phyloP scores from a whole-genome alignment of 192 early-diverging fungal genomes.

The Coemansia biformis region DNA sequence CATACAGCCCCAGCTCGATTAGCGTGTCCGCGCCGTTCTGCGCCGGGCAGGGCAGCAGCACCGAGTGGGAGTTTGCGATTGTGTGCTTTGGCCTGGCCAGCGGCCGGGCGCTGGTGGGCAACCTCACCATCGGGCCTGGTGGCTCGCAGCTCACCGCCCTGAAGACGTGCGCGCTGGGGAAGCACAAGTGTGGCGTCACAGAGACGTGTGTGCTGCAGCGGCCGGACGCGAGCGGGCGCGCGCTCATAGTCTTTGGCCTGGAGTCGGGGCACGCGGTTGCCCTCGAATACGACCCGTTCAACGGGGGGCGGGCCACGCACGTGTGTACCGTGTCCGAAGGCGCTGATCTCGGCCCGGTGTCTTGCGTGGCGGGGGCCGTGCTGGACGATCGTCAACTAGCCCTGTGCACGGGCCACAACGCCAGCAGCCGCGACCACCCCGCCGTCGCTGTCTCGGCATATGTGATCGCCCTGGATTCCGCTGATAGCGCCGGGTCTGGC shows the following conservation, averaged over 20 bases:
- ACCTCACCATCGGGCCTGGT: slow-evolving; percentile 15
- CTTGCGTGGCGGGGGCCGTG: slow-evolving; percentile 7
- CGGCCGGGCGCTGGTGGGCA: slow-evolving; percentile 24
- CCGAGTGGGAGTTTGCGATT: slow-evolving; percentile 39
- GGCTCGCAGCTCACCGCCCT: slow-evolving; percentile 26
- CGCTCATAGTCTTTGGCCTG: slow-evolving; percentile 18
- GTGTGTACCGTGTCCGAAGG: slow-evolving; percentile 5
- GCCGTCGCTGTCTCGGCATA: slow-evolving; percentile 11
- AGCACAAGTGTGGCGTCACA: slow-evolving; percentile 14
- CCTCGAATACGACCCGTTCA: slow-evolving; percentile 32
- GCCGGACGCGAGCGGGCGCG: slow-evolving; percentile 12
- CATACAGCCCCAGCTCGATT: slow-evolving; percentile 20
- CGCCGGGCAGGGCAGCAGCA: slow-evolving; percentile 28
- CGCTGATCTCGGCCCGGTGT: slow-evolving; percentile 12
- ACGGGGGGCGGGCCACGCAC: slow-evolving; percentile 4
- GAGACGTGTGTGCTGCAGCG: slow-evolving; percentile 5
- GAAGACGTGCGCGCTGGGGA: slow-evolving; percentile 6
- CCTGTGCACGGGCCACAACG: slow-evolving; percentile 24
- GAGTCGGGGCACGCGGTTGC: slow-evolving; percentile 20
- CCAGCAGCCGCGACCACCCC: neutral
- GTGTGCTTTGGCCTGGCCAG: slow-evolving; percentile 28
- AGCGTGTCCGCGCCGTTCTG: slow-evolving; percentile 25
- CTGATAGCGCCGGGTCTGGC: neutral
- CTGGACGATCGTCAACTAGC: slow-evolving; percentile 5
- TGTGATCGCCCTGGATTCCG: slow-evolving; percentile 1